These are phyloP conservation scores for Backusella psychrophila DNA, from an alignment of 192 early-diverging fungal species.

Conservation along the genomic window DNA sequence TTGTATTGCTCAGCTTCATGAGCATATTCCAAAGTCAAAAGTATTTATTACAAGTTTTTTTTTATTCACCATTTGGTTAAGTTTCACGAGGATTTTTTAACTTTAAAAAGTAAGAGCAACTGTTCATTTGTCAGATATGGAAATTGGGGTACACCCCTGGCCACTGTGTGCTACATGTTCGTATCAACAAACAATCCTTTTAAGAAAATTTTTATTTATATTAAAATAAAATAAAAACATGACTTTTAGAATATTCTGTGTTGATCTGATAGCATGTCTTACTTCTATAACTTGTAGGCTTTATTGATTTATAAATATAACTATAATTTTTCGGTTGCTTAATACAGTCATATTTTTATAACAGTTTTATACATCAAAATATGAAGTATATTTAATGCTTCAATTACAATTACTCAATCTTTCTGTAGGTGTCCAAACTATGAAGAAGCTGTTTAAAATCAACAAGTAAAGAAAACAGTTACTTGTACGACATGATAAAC, in stretches of 20 bases:
- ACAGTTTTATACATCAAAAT: neutral
- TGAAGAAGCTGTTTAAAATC: neutral
- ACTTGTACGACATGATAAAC: neutral
- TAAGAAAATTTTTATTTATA: neutral
- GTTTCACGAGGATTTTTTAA: neutral
- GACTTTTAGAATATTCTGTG: neutral
- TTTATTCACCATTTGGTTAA: neutral
- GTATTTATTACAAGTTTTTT: neutral
- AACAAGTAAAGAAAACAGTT: neutral
- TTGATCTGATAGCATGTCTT: neutral
- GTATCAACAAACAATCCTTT: neutral
- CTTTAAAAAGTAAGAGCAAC: neutral
- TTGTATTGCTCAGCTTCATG: neutral
- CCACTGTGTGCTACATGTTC: neutral
- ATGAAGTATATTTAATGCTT: neutral
- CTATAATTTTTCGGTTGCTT: neutral
- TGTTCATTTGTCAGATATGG: conserved; percentile 4
- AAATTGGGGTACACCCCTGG: neutral
- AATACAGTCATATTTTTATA: neutral
- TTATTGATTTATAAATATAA: neutral
- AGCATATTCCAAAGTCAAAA: neutral
- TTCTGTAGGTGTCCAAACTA: neutral
- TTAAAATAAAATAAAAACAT: neutral
- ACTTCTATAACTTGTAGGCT: neutral
- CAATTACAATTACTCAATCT: neutral